A percentile compares a stretch with the other conserved stretches of the same genome.
phyloP scores from a whole-genome alignment of 345 rosid genomes.

The Eucalyptus urophylla region DNA sequence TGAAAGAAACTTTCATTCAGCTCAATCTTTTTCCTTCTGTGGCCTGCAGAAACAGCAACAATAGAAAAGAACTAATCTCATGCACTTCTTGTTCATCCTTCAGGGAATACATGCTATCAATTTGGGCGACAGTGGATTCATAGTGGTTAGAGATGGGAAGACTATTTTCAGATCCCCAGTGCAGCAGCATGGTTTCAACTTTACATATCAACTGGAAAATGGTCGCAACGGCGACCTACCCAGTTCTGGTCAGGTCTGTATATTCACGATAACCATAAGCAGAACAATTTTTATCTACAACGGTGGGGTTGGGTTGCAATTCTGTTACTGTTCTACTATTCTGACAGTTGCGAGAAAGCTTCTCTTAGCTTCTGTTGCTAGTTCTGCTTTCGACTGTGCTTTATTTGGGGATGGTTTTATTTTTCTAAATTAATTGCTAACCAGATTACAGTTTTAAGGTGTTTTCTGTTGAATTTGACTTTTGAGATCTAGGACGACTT shows the following conservation, averaged over 20 bases:
- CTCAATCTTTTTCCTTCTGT: neutral
- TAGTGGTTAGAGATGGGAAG: slow-evolving; percentile 75
- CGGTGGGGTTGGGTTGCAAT: neutral
- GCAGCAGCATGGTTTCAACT: slow-evolving; percentile 94
- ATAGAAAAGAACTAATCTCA: neutral
- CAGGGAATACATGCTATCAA: slow-evolving; percentile 78
- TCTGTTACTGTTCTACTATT: neutral
- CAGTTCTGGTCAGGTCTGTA: slow-evolving; percentile 76
- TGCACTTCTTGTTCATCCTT: neutral
- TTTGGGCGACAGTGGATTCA: slow-evolving; percentile 96
- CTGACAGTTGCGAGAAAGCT: neutral
- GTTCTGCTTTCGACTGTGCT: neutral
- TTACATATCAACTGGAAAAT: slow-evolving; percentile 83
- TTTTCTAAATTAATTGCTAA: neutral
- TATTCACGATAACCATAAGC: neutral
- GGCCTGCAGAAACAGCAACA: neutral
- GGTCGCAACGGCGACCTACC: slow-evolving; percentile 70
- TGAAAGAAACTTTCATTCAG: neutral
- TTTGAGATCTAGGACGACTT: neutral
- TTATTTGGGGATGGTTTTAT: neutral
- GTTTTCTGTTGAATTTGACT: neutral
- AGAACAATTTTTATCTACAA: neutral
- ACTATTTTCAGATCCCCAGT: slow-evolving; percentile 81
- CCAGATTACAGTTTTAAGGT: neutral
- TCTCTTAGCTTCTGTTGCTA: neutral